These are phyloP conservation scores for Moricandia arvensis DNA, from an alignment of 345 rosid species.

Conservation along the genomic window DNA sequence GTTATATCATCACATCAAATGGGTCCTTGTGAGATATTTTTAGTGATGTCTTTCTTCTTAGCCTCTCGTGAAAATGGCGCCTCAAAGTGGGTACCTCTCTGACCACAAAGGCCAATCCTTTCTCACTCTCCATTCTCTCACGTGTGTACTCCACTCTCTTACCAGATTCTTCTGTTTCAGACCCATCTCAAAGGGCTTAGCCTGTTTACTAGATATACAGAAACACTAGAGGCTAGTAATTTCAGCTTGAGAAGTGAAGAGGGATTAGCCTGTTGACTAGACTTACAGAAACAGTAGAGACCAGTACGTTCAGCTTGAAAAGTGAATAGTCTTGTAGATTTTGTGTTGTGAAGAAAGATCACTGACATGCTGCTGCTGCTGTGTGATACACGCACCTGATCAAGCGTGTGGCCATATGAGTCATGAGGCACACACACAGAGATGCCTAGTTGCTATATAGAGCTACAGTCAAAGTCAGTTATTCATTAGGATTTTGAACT, in stretches of 20 bases:
- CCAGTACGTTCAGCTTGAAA: slow-evolving; percentile 12
- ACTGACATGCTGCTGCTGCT: neutral
- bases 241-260: slow-evolving; percentile 11
- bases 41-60: slow-evolving; percentile 19
- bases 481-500: slow-evolving; percentile 34
- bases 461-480: slow-evolving; percentile 40
- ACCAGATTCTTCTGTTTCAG: neutral
- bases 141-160: slow-evolving; percentile 25
- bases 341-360: neutral
- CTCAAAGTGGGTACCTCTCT: slow-evolving; percentile 25
- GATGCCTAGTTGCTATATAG: slow-evolving; percentile 38
- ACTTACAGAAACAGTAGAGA: neutral
- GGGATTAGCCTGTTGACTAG: neutral
- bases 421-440: slow-evolving; percentile 9
- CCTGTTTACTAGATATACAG: neutral
- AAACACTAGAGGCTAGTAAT: neutral
- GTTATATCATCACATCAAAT: slow-evolving; percentile 25
- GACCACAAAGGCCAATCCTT: slow-evolving; percentile 15
- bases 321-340: neutral
- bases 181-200: neutral
- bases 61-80: slow-evolving; percentile 30
- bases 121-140: slow-evolving; percentile 12
- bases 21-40: slow-evolving; percentile 32
- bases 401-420: slow-evolving; percentile 21
- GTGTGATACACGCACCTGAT: slow-evolving; percentile 30